phyloP scores from a whole-genome alignment of 2,329 filamentous ascomycete species.

The Sphaerulina vaccinii region DNA sequence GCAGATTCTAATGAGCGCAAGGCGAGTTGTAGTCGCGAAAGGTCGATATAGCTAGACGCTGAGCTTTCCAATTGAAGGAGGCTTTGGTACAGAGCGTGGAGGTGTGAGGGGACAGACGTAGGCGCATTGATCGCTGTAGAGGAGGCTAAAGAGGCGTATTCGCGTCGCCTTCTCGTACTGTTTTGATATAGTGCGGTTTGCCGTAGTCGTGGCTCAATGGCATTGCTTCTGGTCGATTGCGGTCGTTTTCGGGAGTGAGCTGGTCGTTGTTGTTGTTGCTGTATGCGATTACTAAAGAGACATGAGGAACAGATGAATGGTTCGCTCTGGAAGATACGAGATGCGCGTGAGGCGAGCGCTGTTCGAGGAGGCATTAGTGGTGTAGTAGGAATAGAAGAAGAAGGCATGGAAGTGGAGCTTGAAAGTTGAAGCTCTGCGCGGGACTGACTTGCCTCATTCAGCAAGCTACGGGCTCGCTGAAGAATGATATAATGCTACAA shows the following conservation, averaged over 20 bases:
- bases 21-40: conserved; percentile 70
- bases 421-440: conserved; percentile 2
- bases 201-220: background rate
- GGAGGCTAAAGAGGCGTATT: conserved; percentile 40
- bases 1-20: conserved; percentile 61
- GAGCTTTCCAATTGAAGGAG: conserved; percentile 61
- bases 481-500: background rate
- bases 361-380: conserved; percentile 22
- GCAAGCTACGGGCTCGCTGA: background rate
- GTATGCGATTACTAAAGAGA: conserved; percentile 9
- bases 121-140: conserved; percentile 55
- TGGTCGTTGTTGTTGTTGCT: background rate
- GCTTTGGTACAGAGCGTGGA: conserved; percentile 58
- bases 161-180: background rate
- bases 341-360: conserved; percentile 9
- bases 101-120: conserved; percentile 52
- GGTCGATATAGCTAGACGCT: conserved; percentile 62
- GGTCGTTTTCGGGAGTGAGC: conserved; percentile 1
- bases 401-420: background rate
- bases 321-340: conserved; percentile 10
- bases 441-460: conserved; percentile 4
- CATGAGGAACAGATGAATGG: conserved; percentile 29
- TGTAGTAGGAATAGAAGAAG: background rate
- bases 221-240: background rate
- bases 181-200: background rate